Conservation (phyloP, 306 rosid species). For the Citrullus mucosospermus region DNA sequence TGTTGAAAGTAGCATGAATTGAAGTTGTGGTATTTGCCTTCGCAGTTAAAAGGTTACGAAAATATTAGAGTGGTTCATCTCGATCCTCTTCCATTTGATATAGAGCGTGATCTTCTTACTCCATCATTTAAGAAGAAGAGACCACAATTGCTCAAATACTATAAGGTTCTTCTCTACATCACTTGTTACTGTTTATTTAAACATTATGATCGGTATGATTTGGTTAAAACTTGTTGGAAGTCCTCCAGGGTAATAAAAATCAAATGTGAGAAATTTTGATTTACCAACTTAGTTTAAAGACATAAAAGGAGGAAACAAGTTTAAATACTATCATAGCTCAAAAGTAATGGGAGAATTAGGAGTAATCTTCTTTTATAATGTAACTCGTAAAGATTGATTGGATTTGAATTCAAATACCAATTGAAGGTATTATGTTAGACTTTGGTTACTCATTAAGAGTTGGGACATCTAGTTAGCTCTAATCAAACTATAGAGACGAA, state of each 20-base stretch:
- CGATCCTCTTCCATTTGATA: conserved; percentile 80
- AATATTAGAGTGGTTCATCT: conserved; percentile 62
- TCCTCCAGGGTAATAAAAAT: too few species aligned
- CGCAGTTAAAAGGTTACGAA: conserved; percentile 93
- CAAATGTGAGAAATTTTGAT: too few species aligned
- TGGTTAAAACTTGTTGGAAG: background rate
- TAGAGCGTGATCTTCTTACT: conserved; percentile 87
- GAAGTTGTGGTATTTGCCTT: conserved; percentile 10
- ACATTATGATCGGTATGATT: background rate
- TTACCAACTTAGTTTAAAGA: too few species aligned
- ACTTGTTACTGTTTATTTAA: background rate
- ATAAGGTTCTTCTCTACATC: conserved; percentile 36
- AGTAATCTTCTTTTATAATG: too few species aligned
- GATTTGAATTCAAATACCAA: too few species aligned
- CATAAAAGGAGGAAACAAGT: too few species aligned
- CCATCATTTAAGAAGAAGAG: conserved; percentile 94
- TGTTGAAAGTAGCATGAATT: conserved; percentile 9
- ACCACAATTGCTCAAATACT: conserved; percentile 78
- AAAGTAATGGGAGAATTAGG: too few species aligned
- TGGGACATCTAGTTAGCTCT: background rate
- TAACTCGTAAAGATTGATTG: too few species aligned
- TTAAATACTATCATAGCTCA: too few species aligned
- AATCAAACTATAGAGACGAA: background rate
- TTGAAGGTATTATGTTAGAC: background rate
- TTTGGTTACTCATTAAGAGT: background rate